Conservation (phyloP, 2,329 filamentous ascomycete species). For the Apiospora arundinis region DNA sequence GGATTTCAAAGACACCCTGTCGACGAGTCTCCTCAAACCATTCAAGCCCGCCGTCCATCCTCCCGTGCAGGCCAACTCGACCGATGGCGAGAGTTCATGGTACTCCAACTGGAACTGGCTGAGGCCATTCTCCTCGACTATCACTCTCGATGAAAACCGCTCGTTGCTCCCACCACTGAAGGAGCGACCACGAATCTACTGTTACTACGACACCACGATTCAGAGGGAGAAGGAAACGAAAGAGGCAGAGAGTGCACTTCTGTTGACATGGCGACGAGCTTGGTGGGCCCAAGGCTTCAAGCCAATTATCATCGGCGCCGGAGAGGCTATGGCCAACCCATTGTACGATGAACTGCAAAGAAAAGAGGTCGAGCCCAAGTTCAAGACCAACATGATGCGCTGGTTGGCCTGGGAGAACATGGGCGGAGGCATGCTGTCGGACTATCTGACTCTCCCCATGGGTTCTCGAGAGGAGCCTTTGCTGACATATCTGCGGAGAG, state of each 20-base stretch:
- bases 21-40: conserved; percentile 64
- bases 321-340: conserved; percentile 84
- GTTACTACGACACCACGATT: conserved; percentile 79
- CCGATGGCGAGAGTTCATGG: conserved; percentile 81
- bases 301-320: conserved; percentile 79
- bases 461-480: conserved; percentile 74
- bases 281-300: conserved; percentile 96
- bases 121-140: conserved; percentile 83
- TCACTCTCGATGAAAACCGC: conserved; percentile 81
- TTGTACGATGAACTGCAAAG: conserved; percentile 74
- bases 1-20: conserved; percentile 47
- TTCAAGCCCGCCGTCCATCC: conserved; percentile 75
- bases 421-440: conserved; percentile 80
- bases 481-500: conserved; percentile 74
- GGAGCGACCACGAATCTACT: conserved; percentile 79
- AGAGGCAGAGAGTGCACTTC: conserved; percentile 77
- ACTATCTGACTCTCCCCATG: conserved; percentile 87
- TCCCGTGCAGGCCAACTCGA: conserved; percentile 79
- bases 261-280: conserved; percentile 87
- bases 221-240: conserved; percentile 67
- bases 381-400: conserved; percentile 76
- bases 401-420: conserved; percentile 96
- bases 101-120: conserved; percentile 90
- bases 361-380: conserved; percentile 61
- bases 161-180: conserved; percentile 80